phyloP scores from a whole-genome alignment of 306 rosid genomes.

The Inga laurina region DNA sequence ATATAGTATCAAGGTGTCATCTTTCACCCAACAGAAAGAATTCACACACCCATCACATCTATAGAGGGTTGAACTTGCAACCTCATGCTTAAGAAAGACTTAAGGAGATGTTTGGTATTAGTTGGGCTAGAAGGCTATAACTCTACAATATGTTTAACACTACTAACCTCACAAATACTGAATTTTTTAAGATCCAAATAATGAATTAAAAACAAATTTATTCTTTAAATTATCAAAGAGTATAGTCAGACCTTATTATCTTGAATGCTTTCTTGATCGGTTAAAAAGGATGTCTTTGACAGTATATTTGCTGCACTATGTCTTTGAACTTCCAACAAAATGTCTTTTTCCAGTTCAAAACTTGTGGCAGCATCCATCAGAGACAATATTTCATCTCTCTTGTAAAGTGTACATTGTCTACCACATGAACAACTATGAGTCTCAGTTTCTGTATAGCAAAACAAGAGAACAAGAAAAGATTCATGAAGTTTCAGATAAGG shows the following conservation, averaged over 20 bases:
- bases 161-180: not conserved
- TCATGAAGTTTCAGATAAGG: not conserved
- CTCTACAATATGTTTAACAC: too few relatives aligned
- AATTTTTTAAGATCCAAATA: not conserved
- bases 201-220: not conserved
- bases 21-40: too few relatives aligned
- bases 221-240: not conserved
- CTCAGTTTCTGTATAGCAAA: conserved; percentile 24
- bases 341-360: conserved; percentile 30
- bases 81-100: not conserved
- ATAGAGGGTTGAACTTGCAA: not conserved
- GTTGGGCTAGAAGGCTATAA: too few relatives aligned
- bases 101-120: too few relatives aligned
- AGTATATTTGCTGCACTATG: not conserved
- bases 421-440: conserved; percentile 38
- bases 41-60: too few relatives aligned
- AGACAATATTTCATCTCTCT: conserved; percentile 27
- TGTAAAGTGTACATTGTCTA: conserved; percentile 21
- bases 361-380: conserved; percentile 42
- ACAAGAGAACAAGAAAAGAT: not conserved
- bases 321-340: not conserved
- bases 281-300: conserved; percentile 10
- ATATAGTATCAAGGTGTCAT: not conserved
- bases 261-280: conserved; percentile 19
- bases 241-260: conserved; percentile 23